Evolutionary conservation across 306 rosid species (phyloP).

Genomic region (Phaseolus lunatus): DNA sequence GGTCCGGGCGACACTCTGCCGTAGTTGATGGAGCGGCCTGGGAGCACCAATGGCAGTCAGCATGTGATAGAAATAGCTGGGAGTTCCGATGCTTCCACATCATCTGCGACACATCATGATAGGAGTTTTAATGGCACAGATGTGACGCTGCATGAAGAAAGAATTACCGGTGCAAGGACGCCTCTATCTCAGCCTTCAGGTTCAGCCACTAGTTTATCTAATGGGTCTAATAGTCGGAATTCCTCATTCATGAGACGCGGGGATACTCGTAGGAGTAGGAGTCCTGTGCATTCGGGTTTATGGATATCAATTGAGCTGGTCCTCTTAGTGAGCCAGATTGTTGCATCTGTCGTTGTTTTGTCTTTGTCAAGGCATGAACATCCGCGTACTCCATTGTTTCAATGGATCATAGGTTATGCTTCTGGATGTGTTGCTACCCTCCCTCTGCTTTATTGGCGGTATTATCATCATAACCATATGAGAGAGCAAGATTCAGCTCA

Average conservation of each 20-base stretch:
- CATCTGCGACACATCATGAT: conserved; percentile 59
- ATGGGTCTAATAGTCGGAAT: conserved; percentile 71
- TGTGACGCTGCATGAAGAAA: conserved; percentile 59
- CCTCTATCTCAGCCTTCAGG: conserved; percentile 53
- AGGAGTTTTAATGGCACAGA: conserved; percentile 56
- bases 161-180: conserved; percentile 52
- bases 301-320: conserved; percentile 93
- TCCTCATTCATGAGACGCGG: conserved; percentile 70
- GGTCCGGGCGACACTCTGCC: conserved; percentile 50
- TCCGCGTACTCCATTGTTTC: conserved; percentile 83
- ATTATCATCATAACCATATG: conserved; percentile 72
- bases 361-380: conserved; percentile 82
- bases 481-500: conserved; percentile 78
- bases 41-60: conserved; percentile 48
- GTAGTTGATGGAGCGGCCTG: conserved; percentile 74
- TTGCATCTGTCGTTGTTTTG: conserved; percentile 81
- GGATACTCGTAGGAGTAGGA: conserved; percentile 77
- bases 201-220: conserved; percentile 57
- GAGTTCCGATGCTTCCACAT: conserved; percentile 58
- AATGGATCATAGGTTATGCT: conserved; percentile 92
- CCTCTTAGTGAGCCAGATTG: conserved; percentile 83
- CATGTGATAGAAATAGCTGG: conserved; percentile 70
- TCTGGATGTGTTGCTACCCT: conserved; percentile 90
- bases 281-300: conserved; percentile 89
- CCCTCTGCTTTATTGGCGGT: conserved; percentile 97